Conservation (phyloP, 2,329 filamentous ascomycete species). For the Allantophomopsis cytisporea region DNA sequence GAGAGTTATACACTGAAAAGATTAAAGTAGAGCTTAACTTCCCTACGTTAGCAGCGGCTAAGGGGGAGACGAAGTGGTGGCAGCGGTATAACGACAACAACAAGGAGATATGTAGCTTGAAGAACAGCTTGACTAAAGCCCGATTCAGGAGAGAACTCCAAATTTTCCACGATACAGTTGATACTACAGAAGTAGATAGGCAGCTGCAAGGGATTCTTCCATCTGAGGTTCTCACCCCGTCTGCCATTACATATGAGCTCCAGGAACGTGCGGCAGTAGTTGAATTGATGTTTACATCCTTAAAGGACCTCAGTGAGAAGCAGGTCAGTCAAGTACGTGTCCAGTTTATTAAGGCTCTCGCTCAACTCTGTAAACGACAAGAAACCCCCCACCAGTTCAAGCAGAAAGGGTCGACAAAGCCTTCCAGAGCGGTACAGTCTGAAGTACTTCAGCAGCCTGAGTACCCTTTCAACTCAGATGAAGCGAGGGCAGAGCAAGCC, state of each 20-base stretch:
- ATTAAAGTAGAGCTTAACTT: conserved; percentile 7
- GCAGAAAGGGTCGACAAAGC: conserved; percentile 1
- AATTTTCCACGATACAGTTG: conserved; percentile 10
- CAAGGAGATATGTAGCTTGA: conserved; percentile 8
- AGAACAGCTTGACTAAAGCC: conserved; percentile 5
- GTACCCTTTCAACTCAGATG: neutral
- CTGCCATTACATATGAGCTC: conserved; percentile 11
- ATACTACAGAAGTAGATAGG: conserved; percentile 9
- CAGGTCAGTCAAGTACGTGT: conserved; percentile 8
- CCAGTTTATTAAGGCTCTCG: conserved; percentile 7
- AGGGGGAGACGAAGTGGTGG: conserved; percentile 4
- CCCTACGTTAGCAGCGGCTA: conserved; percentile 8
- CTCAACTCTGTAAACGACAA: conserved; percentile 7
- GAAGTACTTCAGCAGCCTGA: neutral
- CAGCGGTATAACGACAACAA: conserved; percentile 6
- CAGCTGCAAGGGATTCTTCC: conserved; percentile 10
- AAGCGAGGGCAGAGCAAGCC: neutral
- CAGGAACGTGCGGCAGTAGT: conserved; percentile 9
- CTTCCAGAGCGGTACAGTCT: neutral
- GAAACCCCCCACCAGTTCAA: conserved; percentile 9
- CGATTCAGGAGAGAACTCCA: conserved; percentile 8
- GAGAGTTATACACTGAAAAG: conserved; percentile 2
- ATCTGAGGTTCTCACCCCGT: conserved; percentile 7
- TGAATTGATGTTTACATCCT: conserved; percentile 9
- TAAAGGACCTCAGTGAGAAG: conserved; percentile 7